These are phyloP conservation scores for Fusarium newnesense DNA, from an alignment of 2,329 filamentous ascomycete genomes.

Conservation along the genomic window DNA sequence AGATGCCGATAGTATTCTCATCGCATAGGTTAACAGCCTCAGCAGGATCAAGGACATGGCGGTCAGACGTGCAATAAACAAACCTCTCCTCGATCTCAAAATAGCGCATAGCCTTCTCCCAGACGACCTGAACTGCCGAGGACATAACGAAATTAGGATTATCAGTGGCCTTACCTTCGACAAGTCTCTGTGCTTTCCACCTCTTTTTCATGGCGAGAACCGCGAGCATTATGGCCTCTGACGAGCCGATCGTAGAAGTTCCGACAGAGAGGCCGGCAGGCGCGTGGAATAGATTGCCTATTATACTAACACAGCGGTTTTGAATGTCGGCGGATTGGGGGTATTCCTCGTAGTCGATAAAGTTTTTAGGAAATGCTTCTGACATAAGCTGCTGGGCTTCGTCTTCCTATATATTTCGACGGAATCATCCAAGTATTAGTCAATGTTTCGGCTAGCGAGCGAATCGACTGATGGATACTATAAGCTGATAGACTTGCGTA, in stretches of 20 bases:
- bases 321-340: conserved; percentile 86
- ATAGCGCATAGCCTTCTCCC: conserved; percentile 91
- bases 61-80: conserved; percentile 69
- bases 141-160: conserved; percentile 95
- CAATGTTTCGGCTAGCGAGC: conserved; percentile 1
- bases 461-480: not conserved
- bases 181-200: conserved; percentile 88
- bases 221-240: conserved; percentile 85
- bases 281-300: conserved; percentile 87
- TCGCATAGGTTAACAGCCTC: conserved; percentile 69
- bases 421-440: conserved; percentile 15
- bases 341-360: conserved; percentile 90
- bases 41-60: conserved; percentile 72
- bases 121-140: conserved; percentile 94
- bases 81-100: conserved; percentile 94
- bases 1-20: conserved; percentile 88
- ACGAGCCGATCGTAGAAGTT: conserved; percentile 88
- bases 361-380: conserved; percentile 93
- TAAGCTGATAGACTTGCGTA: not conserved
- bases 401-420: conserved; percentile 72
- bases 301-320: conserved; percentile 92
- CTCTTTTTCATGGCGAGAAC: conserved; percentile 94
- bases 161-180: conserved; percentile 81
- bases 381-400: conserved; percentile 96
- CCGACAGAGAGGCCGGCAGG: conserved; percentile 79